A percentile compares a stretch with the other conserved stretches of the same genome.
These are phyloP conservation scores for Musa troglodytarum DNA, from an alignment of 176 grass and related monocot species.

Conservation along the genomic window DNA sequence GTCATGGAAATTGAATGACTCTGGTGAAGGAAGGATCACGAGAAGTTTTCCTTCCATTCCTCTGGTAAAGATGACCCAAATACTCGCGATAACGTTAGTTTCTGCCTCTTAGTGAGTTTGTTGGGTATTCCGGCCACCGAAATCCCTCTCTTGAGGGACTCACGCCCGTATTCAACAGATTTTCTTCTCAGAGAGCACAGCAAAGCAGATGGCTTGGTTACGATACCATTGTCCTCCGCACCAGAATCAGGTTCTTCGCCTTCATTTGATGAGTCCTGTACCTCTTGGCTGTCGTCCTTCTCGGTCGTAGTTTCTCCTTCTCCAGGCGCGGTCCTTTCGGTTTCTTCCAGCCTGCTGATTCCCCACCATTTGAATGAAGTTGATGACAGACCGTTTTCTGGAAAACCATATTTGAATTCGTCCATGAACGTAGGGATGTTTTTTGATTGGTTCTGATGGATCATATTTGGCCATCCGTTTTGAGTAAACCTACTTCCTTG, in stretches of 20 bases:
- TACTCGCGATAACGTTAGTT: slow-evolving; percentile 43
- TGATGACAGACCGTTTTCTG: slow-evolving; percentile 48
- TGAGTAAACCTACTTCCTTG: slow-evolving; percentile 19
- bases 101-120: slow-evolving; percentile 65
- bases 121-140: slow-evolving; percentile 23
- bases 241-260: slow-evolving; percentile 56
- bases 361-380: slow-evolving; percentile 78
- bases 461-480: slow-evolving; percentile 25
- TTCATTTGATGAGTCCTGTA: slow-evolving; percentile 31
- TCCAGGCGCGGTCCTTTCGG: neutral
- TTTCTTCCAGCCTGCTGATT: slow-evolving; percentile 13
- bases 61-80: slow-evolving; percentile 63
- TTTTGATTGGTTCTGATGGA: slow-evolving; percentile 44
- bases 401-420: slow-evolving; percentile 83
- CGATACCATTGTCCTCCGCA: slow-evolving; percentile 24
- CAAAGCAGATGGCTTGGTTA: slow-evolving; percentile 31
- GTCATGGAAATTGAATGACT: too few species aligned
- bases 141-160: slow-evolving; percentile 29
- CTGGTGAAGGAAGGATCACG: neutral
- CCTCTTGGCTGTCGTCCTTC: slow-evolving; percentile 32
- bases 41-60: slow-evolving; percentile 31
- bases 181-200: slow-evolving; percentile 67
- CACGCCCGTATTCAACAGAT: slow-evolving; percentile 49
- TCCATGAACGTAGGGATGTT: slow-evolving; percentile 82
- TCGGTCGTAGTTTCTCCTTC: slow-evolving; percentile 19